Percentiles rank a stretch among this genome's conserved stretches.
Conservation (phyloP, 2,329 filamentous ascomycete genomes). For the Ophiostoma angusticollis region DNA sequence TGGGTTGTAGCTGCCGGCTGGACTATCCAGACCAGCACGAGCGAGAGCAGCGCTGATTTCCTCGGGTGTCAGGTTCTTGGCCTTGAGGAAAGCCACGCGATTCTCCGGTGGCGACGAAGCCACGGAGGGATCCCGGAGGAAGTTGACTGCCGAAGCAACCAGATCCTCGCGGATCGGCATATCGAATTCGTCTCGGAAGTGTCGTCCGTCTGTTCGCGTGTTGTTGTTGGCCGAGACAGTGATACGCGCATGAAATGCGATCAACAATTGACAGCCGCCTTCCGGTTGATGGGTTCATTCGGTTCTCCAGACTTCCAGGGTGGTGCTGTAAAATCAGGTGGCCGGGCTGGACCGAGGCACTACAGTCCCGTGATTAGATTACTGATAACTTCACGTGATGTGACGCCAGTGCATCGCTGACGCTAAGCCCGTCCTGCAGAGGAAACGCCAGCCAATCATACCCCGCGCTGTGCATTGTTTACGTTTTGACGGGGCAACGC, state of each 20-base stretch:
- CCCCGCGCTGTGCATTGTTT: constrained; percentile 12
- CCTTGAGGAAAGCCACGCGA: constrained; percentile 81
- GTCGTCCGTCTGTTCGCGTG: too few species aligned
- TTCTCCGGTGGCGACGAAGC: constrained; percentile 84
- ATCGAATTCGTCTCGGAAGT: not conserved
- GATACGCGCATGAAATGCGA: too few species aligned
- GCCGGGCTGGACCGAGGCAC: constrained; percentile 19
- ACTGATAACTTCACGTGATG: too few species aligned
- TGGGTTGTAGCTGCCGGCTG: constrained; percentile 23
- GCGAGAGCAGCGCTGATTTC: constrained; percentile 79
- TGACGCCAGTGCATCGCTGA: too few species aligned
- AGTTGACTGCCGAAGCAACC: constrained; percentile 67
- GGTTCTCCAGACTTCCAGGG: too few species aligned
- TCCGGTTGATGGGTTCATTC: not conserved
- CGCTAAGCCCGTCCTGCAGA: too few species aligned
- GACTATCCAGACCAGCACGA: constrained; percentile 49
- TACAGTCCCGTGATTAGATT: constrained; percentile 2
- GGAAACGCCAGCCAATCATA: constrained; percentile 14
- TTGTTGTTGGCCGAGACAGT: too few species aligned
- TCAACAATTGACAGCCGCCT: not conserved
- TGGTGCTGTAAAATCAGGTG: constrained; percentile 12
- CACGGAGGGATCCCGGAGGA: constrained; percentile 90
- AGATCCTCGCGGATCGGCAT: constrained; percentile 92
- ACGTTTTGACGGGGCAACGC: constrained; percentile 14
- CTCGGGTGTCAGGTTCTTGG: constrained; percentile 93